Percentiles rank a stretch among this genome's conserved stretches.
phyloP scores from a whole-genome alignment of 192 early-diverging fungal genomes.

The Dimargaris xerosporica region DNA sequence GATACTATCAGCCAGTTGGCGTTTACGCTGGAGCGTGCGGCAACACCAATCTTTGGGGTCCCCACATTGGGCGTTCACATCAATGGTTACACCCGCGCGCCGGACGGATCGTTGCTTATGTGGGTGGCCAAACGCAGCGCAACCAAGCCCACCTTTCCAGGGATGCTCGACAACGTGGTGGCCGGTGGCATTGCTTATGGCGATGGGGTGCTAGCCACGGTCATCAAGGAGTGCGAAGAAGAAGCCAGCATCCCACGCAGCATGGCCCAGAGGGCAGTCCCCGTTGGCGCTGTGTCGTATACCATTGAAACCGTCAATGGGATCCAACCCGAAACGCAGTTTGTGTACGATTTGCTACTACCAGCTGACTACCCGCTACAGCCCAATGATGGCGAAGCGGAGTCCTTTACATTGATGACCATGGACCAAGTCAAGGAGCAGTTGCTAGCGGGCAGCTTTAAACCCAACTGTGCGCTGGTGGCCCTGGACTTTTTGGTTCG shows the following conservation, averaged over 20 bases:
- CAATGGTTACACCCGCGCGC: conserved; percentile 41
- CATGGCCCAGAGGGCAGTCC: conserved; percentile 32
- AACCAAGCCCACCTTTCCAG: conserved; percentile 80
- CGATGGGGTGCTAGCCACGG: conserved; percentile 38
- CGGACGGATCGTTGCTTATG: conserved; percentile 40
- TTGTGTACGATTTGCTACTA: conserved; percentile 71
- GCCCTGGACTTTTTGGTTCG: conserved; percentile 79
- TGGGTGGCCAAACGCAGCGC: conserved; percentile 73
- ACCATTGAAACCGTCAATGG: conserved; percentile 42
- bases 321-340: conserved; percentile 71
- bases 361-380: conserved; percentile 37
- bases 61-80: conserved; percentile 80
- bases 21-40: conserved; percentile 64
- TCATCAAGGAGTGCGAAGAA: conserved; percentile 81
- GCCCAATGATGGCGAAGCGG: conserved; percentile 77
- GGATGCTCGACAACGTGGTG: conserved; percentile 57
- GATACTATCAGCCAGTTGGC: conserved; percentile 17
- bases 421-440: conserved; percentile 39
- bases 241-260: conserved; percentile 57
- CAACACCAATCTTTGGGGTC: conserved; percentile 64
- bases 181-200: conserved; percentile 64
- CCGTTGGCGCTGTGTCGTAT: conserved; percentile 55
- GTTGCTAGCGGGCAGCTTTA: conserved; percentile 46
- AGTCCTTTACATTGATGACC: conserved; percentile 53
- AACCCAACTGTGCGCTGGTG: conserved; percentile 69